Evolutionary conservation across 345 rosid genomes (phyloP).

Genomic region (Rhodomyrtus tomentosa): DNA sequence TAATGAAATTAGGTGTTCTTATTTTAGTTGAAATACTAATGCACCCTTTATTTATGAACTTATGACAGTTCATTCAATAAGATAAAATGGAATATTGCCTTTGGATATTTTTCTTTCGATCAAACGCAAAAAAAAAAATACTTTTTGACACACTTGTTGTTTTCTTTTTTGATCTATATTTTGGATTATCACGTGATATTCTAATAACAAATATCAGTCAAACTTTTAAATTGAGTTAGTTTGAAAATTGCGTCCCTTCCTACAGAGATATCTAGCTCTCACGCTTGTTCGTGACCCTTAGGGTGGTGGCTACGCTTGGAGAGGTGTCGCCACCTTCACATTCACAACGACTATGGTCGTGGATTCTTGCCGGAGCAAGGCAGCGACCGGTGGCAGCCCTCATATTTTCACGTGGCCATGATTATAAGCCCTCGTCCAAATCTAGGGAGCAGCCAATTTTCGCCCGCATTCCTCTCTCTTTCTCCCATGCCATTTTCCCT

Average conservation of each 20-base stretch:
- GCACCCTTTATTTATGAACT: no score
- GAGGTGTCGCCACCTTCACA: not conserved
- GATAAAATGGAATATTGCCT: not conserved
- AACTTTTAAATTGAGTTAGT: no score
- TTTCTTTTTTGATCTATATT: not conserved
- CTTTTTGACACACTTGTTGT: not conserved
- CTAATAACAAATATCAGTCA: not conserved
- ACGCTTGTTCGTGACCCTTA: rapidly evolving
- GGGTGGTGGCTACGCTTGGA: not conserved
- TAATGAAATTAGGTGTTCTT: no score
- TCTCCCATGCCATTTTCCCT: not conserved
- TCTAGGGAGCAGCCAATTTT: rapidly evolving
- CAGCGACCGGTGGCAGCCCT: not conserved
- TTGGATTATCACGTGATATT: not conserved
- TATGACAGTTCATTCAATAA: no score
- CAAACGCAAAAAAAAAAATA: not conserved
- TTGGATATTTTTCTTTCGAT: rapidly evolving
- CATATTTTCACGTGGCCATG: not conserved
- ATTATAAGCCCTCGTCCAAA: not conserved
- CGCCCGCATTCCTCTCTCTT: rapidly evolving
- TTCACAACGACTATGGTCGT: not conserved
- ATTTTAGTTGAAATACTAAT: no score
- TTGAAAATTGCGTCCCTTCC: no score
- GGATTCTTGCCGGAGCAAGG: not conserved
- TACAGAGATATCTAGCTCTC: no score